Percentiles rank a stretch among this genome's conserved stretches.
Evolutionary conservation across 1,139 yeast species (phyloP).

Genomic region (Candida anutae): DNA sequence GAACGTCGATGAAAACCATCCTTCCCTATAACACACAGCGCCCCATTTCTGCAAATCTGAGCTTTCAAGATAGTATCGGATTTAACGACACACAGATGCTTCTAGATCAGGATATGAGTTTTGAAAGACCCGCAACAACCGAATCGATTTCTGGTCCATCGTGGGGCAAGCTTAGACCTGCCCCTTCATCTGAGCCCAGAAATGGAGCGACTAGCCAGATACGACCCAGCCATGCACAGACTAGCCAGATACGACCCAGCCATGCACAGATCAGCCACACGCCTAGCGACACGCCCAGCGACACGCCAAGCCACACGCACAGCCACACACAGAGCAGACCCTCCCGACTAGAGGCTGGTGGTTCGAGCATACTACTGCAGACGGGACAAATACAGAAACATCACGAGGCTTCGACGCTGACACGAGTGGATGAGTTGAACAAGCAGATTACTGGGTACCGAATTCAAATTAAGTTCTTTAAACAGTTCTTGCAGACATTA

Average conservation of each 20-base stretch:
- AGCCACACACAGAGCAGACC: conserved; percentile 5
- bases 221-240: background rate
- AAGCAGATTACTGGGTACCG: conserved; percentile 36
- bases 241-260: background rate
- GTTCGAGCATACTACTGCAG: too few relatives aligned
- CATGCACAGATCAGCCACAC: background rate
- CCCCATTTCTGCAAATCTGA: too few relatives aligned
- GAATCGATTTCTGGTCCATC: conserved; percentile 13
- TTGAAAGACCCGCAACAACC: conserved; percentile 10
- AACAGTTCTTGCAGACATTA: conserved; percentile 31
- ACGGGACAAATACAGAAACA: conserved; percentile 4
- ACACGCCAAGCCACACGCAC: too few relatives aligned
- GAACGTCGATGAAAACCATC: too few relatives aligned
- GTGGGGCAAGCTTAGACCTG: conserved; percentile 28
- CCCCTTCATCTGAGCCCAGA: conserved; percentile 6
- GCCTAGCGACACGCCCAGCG: too few relatives aligned
- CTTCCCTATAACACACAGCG: too few relatives aligned
- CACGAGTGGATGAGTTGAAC: conserved; percentile 25
- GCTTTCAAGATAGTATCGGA: conserved; percentile 9
- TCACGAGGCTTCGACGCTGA: conserved; percentile 9
- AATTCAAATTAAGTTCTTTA: conserved; percentile 36
- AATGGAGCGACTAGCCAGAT: background rate
- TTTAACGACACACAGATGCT: conserved; percentile 23
- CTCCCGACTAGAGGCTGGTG: too few relatives aligned
- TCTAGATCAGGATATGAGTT: conserved; percentile 22